Evolutionary conservation across 1,284 basidiomycete species (phyloP), one percentile per base, ranked within the genome.

Genomic region (Ustilago xerochloae): DNA sequence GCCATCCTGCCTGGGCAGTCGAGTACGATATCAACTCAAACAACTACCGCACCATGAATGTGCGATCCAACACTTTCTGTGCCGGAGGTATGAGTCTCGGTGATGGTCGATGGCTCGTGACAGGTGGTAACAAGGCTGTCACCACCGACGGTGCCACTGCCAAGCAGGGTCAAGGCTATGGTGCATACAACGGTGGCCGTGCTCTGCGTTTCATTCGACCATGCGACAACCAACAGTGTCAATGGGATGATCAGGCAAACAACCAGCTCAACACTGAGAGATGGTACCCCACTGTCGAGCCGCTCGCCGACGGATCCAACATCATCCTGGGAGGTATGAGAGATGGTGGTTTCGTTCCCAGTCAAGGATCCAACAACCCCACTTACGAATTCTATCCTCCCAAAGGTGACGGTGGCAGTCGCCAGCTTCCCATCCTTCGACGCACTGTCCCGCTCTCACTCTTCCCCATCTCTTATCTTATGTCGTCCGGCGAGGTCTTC

Each of bases 211-310:
- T 81, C 58, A 49, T 78, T 16, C 29, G 28, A 10, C 72, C 79
- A 6, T 71, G 75, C 54, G 70, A 64, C 56, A 73, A 75, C 22
- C 48, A 59, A 20, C 38, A 43, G 24, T 79, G 79, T 47, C 47
- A 63, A 13, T 81, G 75, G 75, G 47, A 61, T n/a, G 80, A 81
- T 28, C 22, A 60, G 16, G 46, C 56, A 3, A 43, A 36, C 38
- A 76, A 75, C 55, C 63, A 64, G 46, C 60, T 82, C 61, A 50
- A 77, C 41, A 75, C 61, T 16, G 72, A 80, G 28, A 54, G 81
- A n/a, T 82, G 81, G 81, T 82, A 82, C 48, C 70, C 81, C 4
- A 71, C 73, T 16, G 67, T 82, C n/a, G 81, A 81, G 59, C 65
- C 77, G 1, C 58, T 81, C 5, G 41, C 36, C 20, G 79, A 81